Base-by-base conservation (phyloP, 176 grass and related monocot genomes). In the Zea luxurians region DNA sequence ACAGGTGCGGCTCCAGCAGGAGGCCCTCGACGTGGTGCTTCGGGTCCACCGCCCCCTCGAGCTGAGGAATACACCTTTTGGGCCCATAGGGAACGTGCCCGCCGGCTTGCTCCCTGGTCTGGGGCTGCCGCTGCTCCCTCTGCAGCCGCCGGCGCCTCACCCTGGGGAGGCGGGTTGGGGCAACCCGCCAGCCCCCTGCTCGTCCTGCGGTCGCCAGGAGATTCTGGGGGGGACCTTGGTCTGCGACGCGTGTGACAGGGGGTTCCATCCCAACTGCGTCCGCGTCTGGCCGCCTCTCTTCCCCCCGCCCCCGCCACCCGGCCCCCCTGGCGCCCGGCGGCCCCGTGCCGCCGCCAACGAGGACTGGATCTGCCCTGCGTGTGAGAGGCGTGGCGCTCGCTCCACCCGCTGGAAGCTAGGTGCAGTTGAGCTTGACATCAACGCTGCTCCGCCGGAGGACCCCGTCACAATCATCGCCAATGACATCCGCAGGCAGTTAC, bases 171-270 rank as follows among this genome's bases (percentile, higher is more conserved):
- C 92, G 2, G 91, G 95, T 2, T 75, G 83, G 20, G 82, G 81
- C 42, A 6, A 43, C 35, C 76, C 70, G 35, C 66, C 63, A 8
- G 61, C 50, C 7, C 76, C 75, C 27, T 99, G 96, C 70, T 82
- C 76, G 3, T 76, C 85, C 35, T 99, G 96, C 49, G 68, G 57
- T 72, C 78, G 15, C 62, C 83, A 83, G 45, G 92, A 99, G 88
- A 4, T 74, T 6, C 85, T 48, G 0, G 88, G 81, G 7, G 47
- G 60, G 0, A 95, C 96, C 17, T 73, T 99, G 16, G 78, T 99
- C 8, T 95, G 96, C 74, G 96, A 99, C 84, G 88, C 89, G 10
- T 99, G 96, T 55, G 92, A 95, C 49, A 74, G 90, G n/a, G 96
- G 96, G 43, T 99, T 99, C 81, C 96, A 99, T 9, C 66, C 92